Percentiles rank a stretch among this genome's conserved stretches.
These are phyloP conservation scores for Rosa hybrid DNA, from an alignment of 331 rosid genomes.

Conservation along the genomic window DNA sequence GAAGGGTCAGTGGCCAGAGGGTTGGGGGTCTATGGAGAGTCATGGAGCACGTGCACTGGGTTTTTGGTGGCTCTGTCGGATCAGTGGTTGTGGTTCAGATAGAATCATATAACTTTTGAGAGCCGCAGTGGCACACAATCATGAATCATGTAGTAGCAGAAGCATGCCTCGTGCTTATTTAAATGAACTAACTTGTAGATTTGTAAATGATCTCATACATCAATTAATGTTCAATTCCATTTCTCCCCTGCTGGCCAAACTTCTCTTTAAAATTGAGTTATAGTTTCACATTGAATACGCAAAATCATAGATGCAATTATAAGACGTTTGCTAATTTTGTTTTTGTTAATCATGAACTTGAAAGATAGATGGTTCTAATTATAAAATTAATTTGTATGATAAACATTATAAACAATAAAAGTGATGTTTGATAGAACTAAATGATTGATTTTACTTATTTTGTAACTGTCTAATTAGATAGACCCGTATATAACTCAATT, in stretches of 20 bases:
- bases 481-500: no score
- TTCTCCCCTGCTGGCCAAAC: neutral
- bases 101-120: neutral
- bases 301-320: neutral
- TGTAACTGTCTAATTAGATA: no score
- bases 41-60: neutral
- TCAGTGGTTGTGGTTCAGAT: neutral
- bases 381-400: no score
- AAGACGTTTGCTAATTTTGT: no score
- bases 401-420: no score
- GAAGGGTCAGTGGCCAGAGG: neutral
- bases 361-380: no score
- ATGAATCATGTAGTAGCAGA: neutral
- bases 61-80: neutral
- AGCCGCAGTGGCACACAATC: neutral
- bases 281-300: neutral
- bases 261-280: neutral
- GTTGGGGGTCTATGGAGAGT: neutral
- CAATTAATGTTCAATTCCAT: neutral
- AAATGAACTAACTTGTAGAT: neutral
- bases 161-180: neutral
- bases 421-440: no score
- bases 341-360: no score
- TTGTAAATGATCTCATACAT: neutral
- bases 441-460: no score